phyloP scores from a whole-genome alignment of 2,329 filamentous ascomycete species.

The Aspergillus texensis region DNA sequence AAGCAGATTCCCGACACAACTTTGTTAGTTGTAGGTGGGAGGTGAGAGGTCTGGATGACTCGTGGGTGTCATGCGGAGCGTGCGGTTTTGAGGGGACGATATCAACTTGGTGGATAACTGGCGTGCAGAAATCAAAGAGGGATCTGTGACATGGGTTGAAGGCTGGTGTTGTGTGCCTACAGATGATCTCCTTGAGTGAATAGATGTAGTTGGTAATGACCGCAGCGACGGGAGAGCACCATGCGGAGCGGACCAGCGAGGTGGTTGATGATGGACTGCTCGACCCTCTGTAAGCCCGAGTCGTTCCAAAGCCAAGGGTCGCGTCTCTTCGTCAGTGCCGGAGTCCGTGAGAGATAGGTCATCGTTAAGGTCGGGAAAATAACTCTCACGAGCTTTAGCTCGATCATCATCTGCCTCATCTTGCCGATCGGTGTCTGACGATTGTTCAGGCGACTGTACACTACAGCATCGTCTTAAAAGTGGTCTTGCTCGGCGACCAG shows the following conservation, averaged over 20 bases:
- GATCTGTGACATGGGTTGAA: constrained; percentile 1
- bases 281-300: constrained; percentile 6
- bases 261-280: constrained; percentile 11
- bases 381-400: not conserved
- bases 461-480: constrained; percentile 24
- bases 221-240: constrained; percentile 6
- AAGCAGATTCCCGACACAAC: not conserved
- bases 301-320: constrained; percentile 4
- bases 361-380: constrained; percentile 4
- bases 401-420: not conserved
- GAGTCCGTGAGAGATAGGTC: constrained; percentile 7
- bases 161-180: not conserved
- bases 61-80: constrained; percentile 23
- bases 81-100: constrained; percentile 11
- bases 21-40: not conserved
- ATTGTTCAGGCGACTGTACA: constrained; percentile 19
- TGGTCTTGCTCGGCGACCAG: constrained; percentile 10
- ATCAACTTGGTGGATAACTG: constrained; percentile 13
- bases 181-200: constrained; percentile 10
- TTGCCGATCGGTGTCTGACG: constrained; percentile 2
- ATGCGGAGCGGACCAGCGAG: constrained; percentile 3
- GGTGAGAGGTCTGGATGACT: not conserved
- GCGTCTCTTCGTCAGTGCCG: constrained; percentile 15
- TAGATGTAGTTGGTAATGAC: constrained; percentile 2
- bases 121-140: constrained; percentile 1